Evolutionary conservation across 805 yeast genomes (phyloP).

Genomic region (Jamesozyma jinghongensis): DNA sequence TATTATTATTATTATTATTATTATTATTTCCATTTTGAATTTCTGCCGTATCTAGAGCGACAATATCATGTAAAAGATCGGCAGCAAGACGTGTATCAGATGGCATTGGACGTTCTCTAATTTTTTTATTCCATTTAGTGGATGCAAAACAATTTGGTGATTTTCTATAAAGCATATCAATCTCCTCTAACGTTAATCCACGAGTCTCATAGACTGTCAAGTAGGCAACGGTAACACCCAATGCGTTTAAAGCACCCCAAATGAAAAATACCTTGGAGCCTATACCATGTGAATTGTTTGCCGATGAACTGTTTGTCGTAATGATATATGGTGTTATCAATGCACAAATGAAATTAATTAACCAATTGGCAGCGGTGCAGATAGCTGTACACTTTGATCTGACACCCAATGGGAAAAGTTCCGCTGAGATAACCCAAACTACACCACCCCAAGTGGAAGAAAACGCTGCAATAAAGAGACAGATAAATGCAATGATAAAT

Average conservation of each 20-base stretch:
- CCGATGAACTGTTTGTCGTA: conserved; percentile 46
- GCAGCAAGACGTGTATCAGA: conserved; percentile 3
- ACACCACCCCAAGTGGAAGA: conserved; percentile 82
- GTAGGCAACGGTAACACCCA: conserved; percentile 53
- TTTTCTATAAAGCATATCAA: conserved; percentile 60
- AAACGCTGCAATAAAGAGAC: conserved; percentile 65
- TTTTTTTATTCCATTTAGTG: conserved; percentile 31
- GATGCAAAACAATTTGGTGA: conserved; percentile 52
- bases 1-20: background rate
- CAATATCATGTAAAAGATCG: conserved; percentile 7
- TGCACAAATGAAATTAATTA: conserved; percentile 68
- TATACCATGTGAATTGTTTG: conserved; percentile 52
- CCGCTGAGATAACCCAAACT: conserved; percentile 66
- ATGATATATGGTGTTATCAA: conserved; percentile 66
- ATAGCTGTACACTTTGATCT: conserved; percentile 71
- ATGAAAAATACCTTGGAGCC: conserved; percentile 68
- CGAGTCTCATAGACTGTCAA: conserved; percentile 70
- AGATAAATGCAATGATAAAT: conserved; percentile 53
- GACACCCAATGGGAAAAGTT: conserved; percentile 59
- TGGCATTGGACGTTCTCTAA: conserved; percentile 12
- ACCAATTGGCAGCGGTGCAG: conserved; percentile 75
- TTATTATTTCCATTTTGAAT: background rate
- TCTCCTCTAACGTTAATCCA: conserved; percentile 72
- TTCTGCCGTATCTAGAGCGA: conserved; percentile 1
- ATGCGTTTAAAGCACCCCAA: conserved; percentile 65